Evolutionary conservation across 495 filamentous ascomycete species (phyloP).

Genomic region (Thermochaetoides thermophila): DNA sequence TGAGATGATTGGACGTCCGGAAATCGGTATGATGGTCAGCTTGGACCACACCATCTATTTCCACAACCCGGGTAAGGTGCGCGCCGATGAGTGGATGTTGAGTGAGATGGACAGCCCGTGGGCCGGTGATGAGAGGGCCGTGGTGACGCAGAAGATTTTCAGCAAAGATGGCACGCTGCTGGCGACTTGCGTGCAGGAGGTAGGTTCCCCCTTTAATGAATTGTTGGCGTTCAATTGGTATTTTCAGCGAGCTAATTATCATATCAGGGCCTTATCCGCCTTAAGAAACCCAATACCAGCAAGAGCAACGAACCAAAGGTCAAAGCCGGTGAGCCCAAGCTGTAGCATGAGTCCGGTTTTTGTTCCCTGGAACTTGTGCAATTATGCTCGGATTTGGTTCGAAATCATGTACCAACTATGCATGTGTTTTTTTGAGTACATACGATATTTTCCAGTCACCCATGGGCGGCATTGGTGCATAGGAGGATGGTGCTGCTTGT

Average conservation of each 20-base stretch:
- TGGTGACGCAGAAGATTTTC: conserved; percentile 82
- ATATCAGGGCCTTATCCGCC: conserved; percentile 13
- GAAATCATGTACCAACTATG: too few relatives aligned
- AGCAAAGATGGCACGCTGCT: conserved; percentile 67
- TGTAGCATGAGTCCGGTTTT: too few relatives aligned
- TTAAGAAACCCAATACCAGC: conserved; percentile 9
- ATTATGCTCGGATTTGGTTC: too few relatives aligned
- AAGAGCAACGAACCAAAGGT: conserved; percentile 14
- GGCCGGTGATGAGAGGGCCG: conserved; percentile 75
- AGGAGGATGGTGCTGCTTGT: too few relatives aligned
- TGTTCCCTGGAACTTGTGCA: too few relatives aligned
- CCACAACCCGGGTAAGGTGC: conserved; percentile 64
- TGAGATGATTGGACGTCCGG: conserved; percentile 26
- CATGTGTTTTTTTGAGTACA: too few relatives aligned
- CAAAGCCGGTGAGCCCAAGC: conserved; percentile 2
- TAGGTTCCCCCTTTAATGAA: conserved; percentile 12
- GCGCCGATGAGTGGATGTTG: conserved; percentile 88
- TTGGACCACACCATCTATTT: conserved; percentile 94
- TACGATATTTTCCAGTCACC: too few relatives aligned
- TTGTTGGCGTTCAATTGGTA: too few relatives aligned
- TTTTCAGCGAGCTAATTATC: neutral
- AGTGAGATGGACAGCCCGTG: conserved; percentile 88
- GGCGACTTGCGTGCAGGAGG: conserved; percentile 78
- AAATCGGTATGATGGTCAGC: conserved; percentile 90
- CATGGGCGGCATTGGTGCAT: too few relatives aligned